Base-by-base conservation (phyloP, 2,329 filamentous ascomycete species). In the Fusarium chlamydosporum region DNA sequence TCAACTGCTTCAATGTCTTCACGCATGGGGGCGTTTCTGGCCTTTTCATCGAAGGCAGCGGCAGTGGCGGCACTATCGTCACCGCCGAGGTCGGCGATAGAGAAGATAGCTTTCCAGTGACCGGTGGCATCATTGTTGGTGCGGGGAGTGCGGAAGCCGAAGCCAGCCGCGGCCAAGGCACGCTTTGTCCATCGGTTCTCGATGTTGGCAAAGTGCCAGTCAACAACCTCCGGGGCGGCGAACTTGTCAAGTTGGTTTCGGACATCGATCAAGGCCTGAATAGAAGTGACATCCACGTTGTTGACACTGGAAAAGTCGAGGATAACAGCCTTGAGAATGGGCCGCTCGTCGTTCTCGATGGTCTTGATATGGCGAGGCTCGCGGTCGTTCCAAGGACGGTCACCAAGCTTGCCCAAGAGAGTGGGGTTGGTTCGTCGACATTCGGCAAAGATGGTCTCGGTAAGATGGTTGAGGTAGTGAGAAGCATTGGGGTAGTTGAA, bases 61-160 rank as follows among this genome's bases (percentile, higher is more conserved):
- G 75, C 75, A 13, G 70, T 70, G 10, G 77, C 73, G 1, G 91
- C 92, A 18, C 90, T 93, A 57, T 89, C 82, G 2, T 83, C 82
- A 11, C 94, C 91, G 61, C 93, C 89, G 52, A 97, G 88, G 75
- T 97, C 93, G 2, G 95, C 93, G 34, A 98, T 94, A 75, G 89
- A 93, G 85, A 97, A 98, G 72, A 98, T 94, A 23, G 93, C 92
- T 79, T 93, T 94, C 78, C 78, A 80, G 20, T 78, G 72, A 16
- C 74, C 75, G 3, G 75, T 53, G 15, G 65, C 64, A 18, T 75
- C 70, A 11, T 72, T 70, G 42, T 68, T 41, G n/a, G 34, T 26
- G 7, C 65, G 74, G 11, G 72, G 80, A 7, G 77, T 78, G 12
- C 76, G 76, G 72, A 76, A 79, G 10, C 86, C 86, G 64, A 88